Evolutionary conservation across 352 stramenopile genomes (phyloP).

Genomic region (Pythium guiyangense): DNA sequence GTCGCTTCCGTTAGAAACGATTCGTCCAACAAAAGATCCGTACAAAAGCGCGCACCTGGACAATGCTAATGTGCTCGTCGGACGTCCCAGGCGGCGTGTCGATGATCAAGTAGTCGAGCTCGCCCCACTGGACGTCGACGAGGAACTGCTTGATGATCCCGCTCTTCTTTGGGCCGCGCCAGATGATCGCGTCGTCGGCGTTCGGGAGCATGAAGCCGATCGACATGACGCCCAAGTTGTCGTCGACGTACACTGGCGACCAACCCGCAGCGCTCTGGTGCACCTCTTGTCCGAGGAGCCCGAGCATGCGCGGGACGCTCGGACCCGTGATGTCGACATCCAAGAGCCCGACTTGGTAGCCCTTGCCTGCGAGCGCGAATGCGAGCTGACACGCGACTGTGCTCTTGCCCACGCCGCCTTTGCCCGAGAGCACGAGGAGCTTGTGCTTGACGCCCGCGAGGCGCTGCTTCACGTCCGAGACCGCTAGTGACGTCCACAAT

Average conservation of each 20-base stretch:
- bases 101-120: slow-evolving; percentile 99
- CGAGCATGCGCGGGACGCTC: slow-evolving; percentile 97
- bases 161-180: slow-evolving; percentile 99
- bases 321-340: slow-evolving; percentile 99
- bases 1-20: too few species aligned
- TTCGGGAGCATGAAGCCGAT: slow-evolving; percentile 99
- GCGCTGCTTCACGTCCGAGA: slow-evolving; percentile 87
- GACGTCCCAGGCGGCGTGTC: slow-evolving; percentile 99
- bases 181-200: slow-evolving; percentile 98
- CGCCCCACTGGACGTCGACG: slow-evolving; percentile 98
- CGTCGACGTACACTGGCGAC: slow-evolving; percentile 98
- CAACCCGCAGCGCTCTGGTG: slow-evolving; percentile 98
- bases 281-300: slow-evolving; percentile 90
- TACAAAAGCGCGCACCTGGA: slow-evolving; percentile 71
- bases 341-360: slow-evolving; percentile 95
- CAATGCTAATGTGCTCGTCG: slow-evolving; percentile 99
- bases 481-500: slow-evolving; percentile 17
- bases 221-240: slow-evolving; percentile 99
- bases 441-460: slow-evolving; percentile 92
- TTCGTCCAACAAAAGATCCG: background rate
- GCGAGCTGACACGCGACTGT: slow-evolving; percentile 98
- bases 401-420: slow-evolving; percentile 99
- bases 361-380: slow-evolving; percentile 92
- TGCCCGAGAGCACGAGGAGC: slow-evolving; percentile 98
- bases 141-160: slow-evolving; percentile 99